Conservation (phyloP, 306 rosid genomes). For the Alnus rubra region DNA sequence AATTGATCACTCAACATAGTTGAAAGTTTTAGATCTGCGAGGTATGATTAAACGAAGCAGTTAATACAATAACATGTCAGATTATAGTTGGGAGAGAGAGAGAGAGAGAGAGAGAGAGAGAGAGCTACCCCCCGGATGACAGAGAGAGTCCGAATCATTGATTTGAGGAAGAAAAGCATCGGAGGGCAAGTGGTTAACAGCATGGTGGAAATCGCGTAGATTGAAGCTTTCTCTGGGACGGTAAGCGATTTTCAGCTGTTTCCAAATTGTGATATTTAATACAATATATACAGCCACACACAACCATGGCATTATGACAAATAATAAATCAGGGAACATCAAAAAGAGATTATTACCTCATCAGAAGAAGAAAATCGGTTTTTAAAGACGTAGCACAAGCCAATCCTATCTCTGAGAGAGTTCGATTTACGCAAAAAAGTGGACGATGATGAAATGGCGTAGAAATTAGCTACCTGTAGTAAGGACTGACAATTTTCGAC, state of each 20-base stretch:
- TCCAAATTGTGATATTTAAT: background rate
- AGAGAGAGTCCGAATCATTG: slow-evolving; percentile 35
- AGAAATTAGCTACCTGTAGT: slow-evolving; percentile 75
- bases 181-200: slow-evolving; percentile 56
- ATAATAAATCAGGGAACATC: no score
- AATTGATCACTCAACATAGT: slow-evolving; percentile 60
- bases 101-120: background rate
- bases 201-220: slow-evolving; percentile 69
- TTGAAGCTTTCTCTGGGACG: slow-evolving; percentile 53
- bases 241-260: slow-evolving; percentile 65
- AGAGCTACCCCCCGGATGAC: slow-evolving; percentile 10
- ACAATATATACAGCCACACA: background rate
- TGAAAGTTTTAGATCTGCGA: slow-evolving; percentile 60
- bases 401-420: slow-evolving; percentile 49
- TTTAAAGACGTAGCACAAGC: slow-evolving; percentile 59
- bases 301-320: background rate
- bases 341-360: slow-evolving; percentile 39
- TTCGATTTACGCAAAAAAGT: slow-evolving; percentile 30
- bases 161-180: slow-evolving; percentile 52
- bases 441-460: slow-evolving; percentile 49
- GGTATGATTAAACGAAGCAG: slow-evolving; percentile 11
- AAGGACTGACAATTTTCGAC: slow-evolving; percentile 49
- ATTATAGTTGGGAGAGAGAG: background rate
- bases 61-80: slow-evolving; percentile 9
- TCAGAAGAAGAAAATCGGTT: slow-evolving; percentile 44